Percentiles rank a stretch among this genome's conserved stretches.
Conservation (phyloP, 495 filamentous ascomycete species). For the Chaetomium tenue region DNA sequence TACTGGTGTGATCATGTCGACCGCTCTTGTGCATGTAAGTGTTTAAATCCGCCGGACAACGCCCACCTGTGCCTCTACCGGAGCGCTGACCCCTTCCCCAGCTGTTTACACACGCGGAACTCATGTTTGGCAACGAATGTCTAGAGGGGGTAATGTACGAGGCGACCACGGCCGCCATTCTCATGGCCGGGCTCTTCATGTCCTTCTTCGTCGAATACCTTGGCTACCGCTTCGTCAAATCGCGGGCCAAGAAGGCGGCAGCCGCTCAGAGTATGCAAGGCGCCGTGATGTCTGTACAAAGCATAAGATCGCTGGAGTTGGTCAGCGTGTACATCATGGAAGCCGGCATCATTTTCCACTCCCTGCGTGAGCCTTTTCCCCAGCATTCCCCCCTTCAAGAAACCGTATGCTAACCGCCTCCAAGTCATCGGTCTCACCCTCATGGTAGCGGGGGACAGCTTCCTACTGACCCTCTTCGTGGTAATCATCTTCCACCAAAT, state of each 20-base stretch:
- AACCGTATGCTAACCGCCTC: background rate
- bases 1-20: slow-evolving; percentile 69
- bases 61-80: background rate
- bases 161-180: slow-evolving; percentile 57
- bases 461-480: slow-evolving; percentile 54
- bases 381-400: background rate
- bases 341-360: slow-evolving; percentile 68
- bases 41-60: slow-evolving; percentile 15
- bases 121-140: slow-evolving; percentile 64
- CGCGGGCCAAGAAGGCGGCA: slow-evolving; percentile 20
- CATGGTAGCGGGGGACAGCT: slow-evolving; percentile 56
- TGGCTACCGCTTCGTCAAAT: slow-evolving; percentile 51
- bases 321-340: slow-evolving; percentile 63
- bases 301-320: slow-evolving; percentile 37
- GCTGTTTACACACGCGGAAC: slow-evolving; percentile 61
- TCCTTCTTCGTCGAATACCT: slow-evolving; percentile 60
- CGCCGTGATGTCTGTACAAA: background rate
- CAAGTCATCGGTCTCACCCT: slow-evolving; percentile 61
- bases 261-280: background rate
- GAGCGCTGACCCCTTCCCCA: slow-evolving; percentile 22
- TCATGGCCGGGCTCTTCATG: slow-evolving; percentile 64
- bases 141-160: slow-evolving; percentile 60
- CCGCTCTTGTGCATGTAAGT: slow-evolving; percentile 63
- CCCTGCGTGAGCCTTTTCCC: slow-evolving; percentile 47
- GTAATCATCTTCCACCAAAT: slow-evolving; percentile 65